Percentiles rank a stretch among this genome's conserved stretches.
Evolutionary conservation across 1,284 basidiomycete species (phyloP).

Genomic region (Cryptococcus jaspeensis): DNA sequence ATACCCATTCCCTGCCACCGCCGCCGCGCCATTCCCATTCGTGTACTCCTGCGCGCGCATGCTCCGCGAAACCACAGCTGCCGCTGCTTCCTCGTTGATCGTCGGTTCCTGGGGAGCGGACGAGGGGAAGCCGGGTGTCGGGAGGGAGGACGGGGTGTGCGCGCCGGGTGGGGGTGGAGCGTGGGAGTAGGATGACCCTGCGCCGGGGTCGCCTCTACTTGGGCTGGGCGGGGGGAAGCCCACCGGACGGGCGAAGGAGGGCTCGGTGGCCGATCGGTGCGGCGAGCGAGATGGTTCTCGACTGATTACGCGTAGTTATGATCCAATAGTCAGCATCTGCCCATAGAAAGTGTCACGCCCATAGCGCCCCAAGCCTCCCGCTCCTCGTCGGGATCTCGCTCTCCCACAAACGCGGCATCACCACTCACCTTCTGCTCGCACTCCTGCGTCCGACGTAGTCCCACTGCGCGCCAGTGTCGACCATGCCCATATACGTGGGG

Average conservation of each 20-base stretch:
- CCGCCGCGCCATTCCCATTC: not conserved
- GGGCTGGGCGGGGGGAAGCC: no score
- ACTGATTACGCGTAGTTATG: not conserved
- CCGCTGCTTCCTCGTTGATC: slow-evolving; percentile 36
- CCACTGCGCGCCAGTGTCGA: slow-evolving; percentile 52
- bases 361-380: no score
- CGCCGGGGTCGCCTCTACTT: no score
- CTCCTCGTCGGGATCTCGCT: not conserved
- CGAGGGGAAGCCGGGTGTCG: slow-evolving; percentile 11
- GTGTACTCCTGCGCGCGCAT: slow-evolving; percentile 17
- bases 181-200: no score
- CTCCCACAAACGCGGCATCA: not conserved
- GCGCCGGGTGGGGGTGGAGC: not conserved
- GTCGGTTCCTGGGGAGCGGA: slow-evolving; percentile 36
- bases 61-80: slow-evolving; percentile 22
- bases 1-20: slow-evolving; percentile 4
- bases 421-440: slow-evolving; percentile 40
- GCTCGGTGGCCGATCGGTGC: slow-evolving; percentile 33
- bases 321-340: not conserved
- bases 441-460: slow-evolving; percentile 43
- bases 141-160: slow-evolving; percentile 17
- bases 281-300: slow-evolving; percentile 43
- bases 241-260: slow-evolving; percentile 4
- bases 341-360: no score
- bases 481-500: slow-evolving; percentile 61